Conservation (phyloP, 768 basidiomycete genomes). For the Serendipita vermifera region DNA sequence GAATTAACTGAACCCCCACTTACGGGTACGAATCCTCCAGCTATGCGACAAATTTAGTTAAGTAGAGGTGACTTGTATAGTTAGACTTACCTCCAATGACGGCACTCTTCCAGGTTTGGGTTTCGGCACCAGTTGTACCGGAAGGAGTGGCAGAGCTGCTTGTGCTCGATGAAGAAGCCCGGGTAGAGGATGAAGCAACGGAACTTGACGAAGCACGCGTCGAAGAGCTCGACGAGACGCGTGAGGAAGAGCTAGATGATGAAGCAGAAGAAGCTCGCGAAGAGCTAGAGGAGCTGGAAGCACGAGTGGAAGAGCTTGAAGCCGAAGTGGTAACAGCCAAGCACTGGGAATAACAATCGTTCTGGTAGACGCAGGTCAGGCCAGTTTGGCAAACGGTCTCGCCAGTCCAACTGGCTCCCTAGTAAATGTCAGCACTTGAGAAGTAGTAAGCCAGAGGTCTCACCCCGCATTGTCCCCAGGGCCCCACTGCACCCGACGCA, state of each 20-base stretch:
- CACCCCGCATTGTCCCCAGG: too few species aligned
- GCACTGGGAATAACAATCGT: too few species aligned
- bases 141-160: background rate
- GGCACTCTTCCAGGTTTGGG: slow-evolving; percentile 1
- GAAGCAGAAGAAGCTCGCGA: slow-evolving; percentile 2
- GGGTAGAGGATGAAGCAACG: background rate
- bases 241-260: background rate
- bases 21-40: slow-evolving; percentile 3
- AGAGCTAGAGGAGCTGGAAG: background rate
- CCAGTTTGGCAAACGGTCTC: too few species aligned
- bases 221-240: background rate
- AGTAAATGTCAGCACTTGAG: too few species aligned
- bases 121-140: background rate
- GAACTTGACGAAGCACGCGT: background rate
- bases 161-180: too few species aligned
- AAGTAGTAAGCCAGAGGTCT: too few species aligned
- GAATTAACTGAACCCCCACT: background rate
- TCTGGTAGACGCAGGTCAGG: too few species aligned
- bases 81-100: background rate
- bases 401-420: too few species aligned
- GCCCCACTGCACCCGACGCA: too few species aligned
- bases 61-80: background rate
- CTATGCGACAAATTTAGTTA: background rate
- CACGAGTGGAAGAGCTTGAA: too few species aligned
- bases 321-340: too few species aligned